Percentiles rank a stretch among this genome's conserved stretches.
These are phyloP conservation scores for Atalantia buxifolia DNA, from an alignment of 345 rosid genomes.

Conservation along the genomic window DNA sequence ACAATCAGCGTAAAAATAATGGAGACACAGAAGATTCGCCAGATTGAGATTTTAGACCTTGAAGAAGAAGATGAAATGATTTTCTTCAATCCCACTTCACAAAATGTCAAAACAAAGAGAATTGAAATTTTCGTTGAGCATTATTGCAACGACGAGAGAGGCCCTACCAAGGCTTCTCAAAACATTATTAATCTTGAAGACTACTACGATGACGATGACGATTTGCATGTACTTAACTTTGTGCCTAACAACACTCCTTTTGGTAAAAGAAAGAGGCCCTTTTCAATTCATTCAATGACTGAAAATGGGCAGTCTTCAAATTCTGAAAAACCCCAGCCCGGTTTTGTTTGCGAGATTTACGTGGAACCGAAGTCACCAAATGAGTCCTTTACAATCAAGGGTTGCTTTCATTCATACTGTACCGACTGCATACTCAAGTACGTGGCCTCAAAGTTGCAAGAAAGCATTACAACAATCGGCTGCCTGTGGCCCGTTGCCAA, in stretches of 20 bases:
- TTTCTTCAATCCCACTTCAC: conserved; percentile 13
- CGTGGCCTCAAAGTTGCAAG: too few relatives aligned
- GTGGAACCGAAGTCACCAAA: conserved; percentile 11
- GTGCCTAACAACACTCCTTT: too few relatives aligned
- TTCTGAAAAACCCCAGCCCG: background rate
- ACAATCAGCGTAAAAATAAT: background rate
- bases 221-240: too few relatives aligned
- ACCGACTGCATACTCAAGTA: too few relatives aligned
- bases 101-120: conserved; percentile 24
- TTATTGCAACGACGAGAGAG: conserved; percentile 28
- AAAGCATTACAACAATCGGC: too few relatives aligned
- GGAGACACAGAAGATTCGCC: background rate
- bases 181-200: background rate
- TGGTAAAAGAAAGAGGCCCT: background rate
- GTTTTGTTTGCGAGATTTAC: conserved; percentile 31
- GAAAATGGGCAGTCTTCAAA: conserved; percentile 2
- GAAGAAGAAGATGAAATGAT: background rate
- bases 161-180: conserved; percentile 21
- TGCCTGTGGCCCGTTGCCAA: conserved; percentile 23
- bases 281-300: background rate
- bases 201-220: background rate
- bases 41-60: conserved; percentile 12
- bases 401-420: too few relatives aligned
- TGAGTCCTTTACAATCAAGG: too few relatives aligned
- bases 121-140: conserved; percentile 40